phyloP scores from a whole-genome alignment of 1,139 yeast species.

The Hansenula sp. region DNA sequence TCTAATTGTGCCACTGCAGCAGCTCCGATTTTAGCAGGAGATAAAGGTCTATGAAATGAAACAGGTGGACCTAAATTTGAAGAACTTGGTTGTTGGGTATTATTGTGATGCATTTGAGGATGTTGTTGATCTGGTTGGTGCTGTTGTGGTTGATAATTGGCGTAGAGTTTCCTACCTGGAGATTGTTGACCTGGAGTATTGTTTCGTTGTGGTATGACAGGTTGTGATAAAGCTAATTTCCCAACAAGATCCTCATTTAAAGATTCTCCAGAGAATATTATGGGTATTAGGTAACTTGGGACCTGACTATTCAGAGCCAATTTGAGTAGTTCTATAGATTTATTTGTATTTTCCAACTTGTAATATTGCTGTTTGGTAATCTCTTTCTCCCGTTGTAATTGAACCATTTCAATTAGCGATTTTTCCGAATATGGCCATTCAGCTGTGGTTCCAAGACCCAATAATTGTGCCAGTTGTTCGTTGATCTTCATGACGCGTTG shows the following conservation, averaged over 20 bases:
- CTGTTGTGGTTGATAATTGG: constrained; percentile 3
- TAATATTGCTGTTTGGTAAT: constrained; percentile 79
- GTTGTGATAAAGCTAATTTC: constrained; percentile 7
- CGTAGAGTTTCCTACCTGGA: constrained; percentile 6
- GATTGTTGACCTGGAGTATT: constrained; percentile 7
- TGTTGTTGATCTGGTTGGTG: constrained; percentile 6
- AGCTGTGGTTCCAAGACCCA: constrained; percentile 46
- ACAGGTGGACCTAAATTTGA: constrained; percentile 19
- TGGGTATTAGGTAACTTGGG: constrained; percentile 66
- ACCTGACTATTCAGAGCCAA: constrained; percentile 60
- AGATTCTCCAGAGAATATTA: constrained; percentile 39
- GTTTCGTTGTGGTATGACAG: constrained; percentile 5
- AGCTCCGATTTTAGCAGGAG: constrained; percentile 74
- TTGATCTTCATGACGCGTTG: constrained; percentile 8
- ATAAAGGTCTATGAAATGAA: constrained; percentile 35
- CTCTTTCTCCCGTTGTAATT: constrained; percentile 72
- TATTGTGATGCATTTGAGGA: neutral
- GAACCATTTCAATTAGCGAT: constrained; percentile 58
- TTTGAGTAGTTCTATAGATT: constrained; percentile 57
- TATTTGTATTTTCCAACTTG: constrained; percentile 57
- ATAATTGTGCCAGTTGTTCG: constrained; percentile 26
- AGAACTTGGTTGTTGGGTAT: neutral
- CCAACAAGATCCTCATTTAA: constrained; percentile 9
- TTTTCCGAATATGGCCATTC: constrained; percentile 61
- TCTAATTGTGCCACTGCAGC: constrained; percentile 58